phyloP scores from a whole-genome alignment of 2,329 filamentous ascomycete species.

The Aspergillus niger region DNA sequence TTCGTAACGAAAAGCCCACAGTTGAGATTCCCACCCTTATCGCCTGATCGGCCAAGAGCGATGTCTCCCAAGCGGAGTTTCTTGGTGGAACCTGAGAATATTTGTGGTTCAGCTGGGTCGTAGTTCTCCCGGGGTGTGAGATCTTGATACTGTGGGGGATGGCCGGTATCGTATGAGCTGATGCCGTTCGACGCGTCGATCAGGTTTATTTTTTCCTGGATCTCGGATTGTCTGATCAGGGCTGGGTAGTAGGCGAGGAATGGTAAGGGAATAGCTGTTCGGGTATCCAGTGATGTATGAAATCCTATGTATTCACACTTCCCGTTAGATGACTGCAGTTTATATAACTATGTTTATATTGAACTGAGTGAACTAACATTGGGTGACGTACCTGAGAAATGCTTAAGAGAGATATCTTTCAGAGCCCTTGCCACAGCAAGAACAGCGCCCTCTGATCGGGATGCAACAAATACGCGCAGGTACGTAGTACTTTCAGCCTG shows the following conservation, averaged over 20 bases:
- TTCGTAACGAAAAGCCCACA: constrained; percentile 42
- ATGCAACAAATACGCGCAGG: constrained; percentile 49
- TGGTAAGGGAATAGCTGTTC: constrained; percentile 43
- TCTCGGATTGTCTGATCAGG: constrained; percentile 31
- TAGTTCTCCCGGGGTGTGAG: constrained; percentile 21
- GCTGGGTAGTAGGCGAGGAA: constrained; percentile 49
- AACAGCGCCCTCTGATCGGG: constrained; percentile 32
- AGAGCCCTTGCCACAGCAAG: constrained; percentile 33
- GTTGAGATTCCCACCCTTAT: constrained; percentile 48
- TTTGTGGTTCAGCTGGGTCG: constrained; percentile 27
- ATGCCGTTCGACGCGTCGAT: constrained; percentile 13
- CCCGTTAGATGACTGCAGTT: no score
- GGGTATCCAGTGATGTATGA: constrained; percentile 46
- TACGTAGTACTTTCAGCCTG: constrained; percentile 50
- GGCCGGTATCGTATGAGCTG: constrained; percentile 17
- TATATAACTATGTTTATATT: no score
- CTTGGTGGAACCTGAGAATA: constrained; percentile 22
- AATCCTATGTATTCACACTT: constrained; percentile 32
- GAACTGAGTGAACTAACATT: no score
- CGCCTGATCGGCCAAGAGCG: constrained; percentile 46
- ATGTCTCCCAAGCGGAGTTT: constrained; percentile 47
- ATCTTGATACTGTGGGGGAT: constrained; percentile 19
- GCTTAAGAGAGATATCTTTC: constrained; percentile 45
- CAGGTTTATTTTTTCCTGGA: constrained; percentile 32
- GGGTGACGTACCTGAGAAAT: constrained; percentile 38